phyloP scores from a whole-genome alignment of 164 flowering plant species.

The Stephania yunnanensis region DNA sequence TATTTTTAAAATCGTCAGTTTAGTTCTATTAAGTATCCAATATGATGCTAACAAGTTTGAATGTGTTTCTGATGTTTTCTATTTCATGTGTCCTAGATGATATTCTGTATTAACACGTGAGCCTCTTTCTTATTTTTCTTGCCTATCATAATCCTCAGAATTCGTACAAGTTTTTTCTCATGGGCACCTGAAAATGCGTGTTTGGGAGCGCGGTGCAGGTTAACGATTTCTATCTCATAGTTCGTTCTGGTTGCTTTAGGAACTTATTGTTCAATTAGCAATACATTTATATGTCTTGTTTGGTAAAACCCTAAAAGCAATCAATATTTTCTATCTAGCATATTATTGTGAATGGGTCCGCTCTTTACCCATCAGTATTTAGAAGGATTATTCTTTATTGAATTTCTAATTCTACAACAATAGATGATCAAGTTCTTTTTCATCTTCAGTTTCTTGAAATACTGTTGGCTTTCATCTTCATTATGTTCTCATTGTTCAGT shows the following conservation, averaged over 20 bases:
- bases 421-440: neutral
- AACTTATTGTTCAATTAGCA: neutral
- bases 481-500: neutral
- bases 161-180: slow-evolving; percentile 86
- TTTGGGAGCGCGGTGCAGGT: slow-evolving; percentile 99
- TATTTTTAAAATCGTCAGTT: too few relatives aligned
- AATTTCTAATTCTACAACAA: neutral
- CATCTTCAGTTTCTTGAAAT: neutral
- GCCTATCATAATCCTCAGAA: slow-evolving; percentile 45
- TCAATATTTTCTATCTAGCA: neutral
- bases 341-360: neutral
- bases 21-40: too few relatives aligned
- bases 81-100: too few relatives aligned
- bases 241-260: neutral
- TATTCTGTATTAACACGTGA: too few relatives aligned
- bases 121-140: slow-evolving; percentile 1
- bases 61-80: too few relatives aligned
- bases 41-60: too few relatives aligned
- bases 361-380: too few relatives aligned
- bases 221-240: slow-evolving; percentile 4
- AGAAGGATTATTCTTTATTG: slow-evolving; percentile 1
- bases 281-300: neutral
- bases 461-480: neutral
- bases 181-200: slow-evolving; percentile 93
- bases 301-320: neutral